Conservation (phyloP, 2,329 filamentous ascomycete species). For the Colletotrichum incanum region DNA sequence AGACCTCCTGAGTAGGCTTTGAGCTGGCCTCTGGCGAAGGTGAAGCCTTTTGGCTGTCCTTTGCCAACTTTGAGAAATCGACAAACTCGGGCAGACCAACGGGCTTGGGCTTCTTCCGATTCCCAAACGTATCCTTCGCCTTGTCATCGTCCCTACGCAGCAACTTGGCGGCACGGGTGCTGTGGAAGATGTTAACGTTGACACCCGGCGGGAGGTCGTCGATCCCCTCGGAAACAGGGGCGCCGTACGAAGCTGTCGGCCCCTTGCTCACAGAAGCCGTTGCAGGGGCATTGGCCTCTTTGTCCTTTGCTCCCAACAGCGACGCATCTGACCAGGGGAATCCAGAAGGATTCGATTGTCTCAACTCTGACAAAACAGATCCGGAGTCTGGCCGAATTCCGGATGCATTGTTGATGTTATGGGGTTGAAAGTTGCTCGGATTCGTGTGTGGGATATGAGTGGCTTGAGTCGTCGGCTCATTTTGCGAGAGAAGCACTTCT, state of each 20-base stretch:
- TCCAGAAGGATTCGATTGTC: constrained; percentile 25
- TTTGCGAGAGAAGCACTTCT: neutral
- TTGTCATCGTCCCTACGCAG: constrained; percentile 47
- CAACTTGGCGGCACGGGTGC: constrained; percentile 61
- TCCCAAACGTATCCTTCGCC: constrained; percentile 7
- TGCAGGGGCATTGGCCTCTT: neutral
- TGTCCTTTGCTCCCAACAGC: constrained; percentile 7
- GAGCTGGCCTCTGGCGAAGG: too few species aligned
- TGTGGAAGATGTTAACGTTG: constrained; percentile 66
- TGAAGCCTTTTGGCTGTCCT: neutral
- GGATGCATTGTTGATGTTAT: constrained; percentile 10
- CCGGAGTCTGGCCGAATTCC: constrained; percentile 27
- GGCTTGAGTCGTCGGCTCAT: neutral
- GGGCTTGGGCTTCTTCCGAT: constrained; percentile 38
- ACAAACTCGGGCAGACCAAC: constrained; percentile 47
- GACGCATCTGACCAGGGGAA: constrained; percentile 39
- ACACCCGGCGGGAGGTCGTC: constrained; percentile 58
- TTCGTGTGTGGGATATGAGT: constrained; percentile 38
- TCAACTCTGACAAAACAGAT: constrained; percentile 39
- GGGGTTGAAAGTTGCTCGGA: constrained; percentile 9
- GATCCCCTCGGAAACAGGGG: constrained; percentile 43
- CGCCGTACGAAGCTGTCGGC: constrained; percentile 9
- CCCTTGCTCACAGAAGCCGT: neutral
- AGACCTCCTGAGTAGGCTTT: neutral
- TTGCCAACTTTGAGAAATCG: constrained; percentile 24